Conservation (phyloP, 2,329 filamentous ascomycete genomes). For the Aspergillus calidoustus region DNA sequence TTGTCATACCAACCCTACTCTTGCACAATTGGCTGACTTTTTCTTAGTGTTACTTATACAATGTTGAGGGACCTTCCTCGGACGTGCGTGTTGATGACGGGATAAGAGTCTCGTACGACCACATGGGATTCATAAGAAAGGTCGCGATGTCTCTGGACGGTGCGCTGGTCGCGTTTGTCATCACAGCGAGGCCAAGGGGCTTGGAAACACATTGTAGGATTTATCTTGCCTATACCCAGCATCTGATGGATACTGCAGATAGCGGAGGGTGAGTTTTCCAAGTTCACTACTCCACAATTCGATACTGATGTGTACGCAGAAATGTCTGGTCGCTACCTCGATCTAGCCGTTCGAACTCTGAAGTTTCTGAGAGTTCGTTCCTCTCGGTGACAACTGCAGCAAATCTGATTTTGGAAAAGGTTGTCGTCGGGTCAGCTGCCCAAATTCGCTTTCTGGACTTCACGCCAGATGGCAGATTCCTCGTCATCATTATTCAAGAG, state of each 20-base stretch:
- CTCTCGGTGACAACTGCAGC: slow-evolving; percentile 8
- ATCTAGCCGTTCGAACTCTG: slow-evolving; percentile 19
- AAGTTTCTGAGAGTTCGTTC: slow-evolving; percentile 10
- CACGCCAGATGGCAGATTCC: slow-evolving; percentile 17
- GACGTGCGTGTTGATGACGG: not conserved
- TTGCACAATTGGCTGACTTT: not conserved
- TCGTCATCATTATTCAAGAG: slow-evolving; percentile 17
- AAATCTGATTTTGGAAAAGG: slow-evolving; percentile 13
- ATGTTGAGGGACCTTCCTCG: not conserved
- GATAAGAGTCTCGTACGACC: slow-evolving; percentile 7
- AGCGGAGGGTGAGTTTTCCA: slow-evolving; percentile 11
- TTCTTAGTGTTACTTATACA: slow-evolving; percentile 20
- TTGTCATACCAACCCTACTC: not conserved
- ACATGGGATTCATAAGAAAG: slow-evolving; percentile 22
- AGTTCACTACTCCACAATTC: not conserved
- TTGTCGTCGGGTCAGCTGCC: slow-evolving; percentile 3
- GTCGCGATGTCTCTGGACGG: slow-evolving; percentile 24
- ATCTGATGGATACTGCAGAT: slow-evolving; percentile 15
- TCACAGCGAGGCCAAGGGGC: not conserved
- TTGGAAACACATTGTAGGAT: slow-evolving; percentile 9
- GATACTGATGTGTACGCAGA: not conserved
- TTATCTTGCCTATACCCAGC: slow-evolving; percentile 21
- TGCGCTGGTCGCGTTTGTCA: slow-evolving; percentile 14
- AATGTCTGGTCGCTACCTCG: slow-evolving; percentile 1
- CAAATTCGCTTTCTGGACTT: slow-evolving; percentile 20